Base-by-base conservation (phyloP, 2,329 filamentous ascomycete species). In the Microcyclospora tardicrescens region DNA sequence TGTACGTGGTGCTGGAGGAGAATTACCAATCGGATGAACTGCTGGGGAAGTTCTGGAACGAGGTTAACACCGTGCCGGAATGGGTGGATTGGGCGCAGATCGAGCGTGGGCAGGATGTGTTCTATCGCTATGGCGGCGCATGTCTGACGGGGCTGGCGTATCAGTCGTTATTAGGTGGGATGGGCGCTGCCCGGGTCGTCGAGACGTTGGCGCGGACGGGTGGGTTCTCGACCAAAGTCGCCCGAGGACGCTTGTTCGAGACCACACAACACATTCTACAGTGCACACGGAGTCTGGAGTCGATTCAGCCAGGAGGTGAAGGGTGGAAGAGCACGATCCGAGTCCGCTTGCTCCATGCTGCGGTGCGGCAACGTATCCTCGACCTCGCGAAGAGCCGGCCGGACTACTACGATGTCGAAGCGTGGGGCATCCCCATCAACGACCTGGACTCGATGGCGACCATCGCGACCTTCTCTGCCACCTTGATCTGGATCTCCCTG, bases 61-160 rank as follows among this genome's bases (percentile, higher is more conserved):
- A 85, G 52, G 66, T 81, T 40, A 79, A 75, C 41, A 76, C 70
- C 0, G 60, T 84, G 3, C 83, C 82, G 0, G 65, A 72, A 1
- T 87, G 81, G 81, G 82, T 87, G 2, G 75, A 86, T 54, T 87
- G 81, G 81, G 71, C 71, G 2, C 80, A 85, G 53, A 79, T 89
- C 40, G 66, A 70, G 42, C 68, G 82, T 51, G 83, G 82, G 0
- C 82, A 89, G 55, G 73, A 81, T 48, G 73, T 85, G 0, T 84
- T 86, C 52, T 86, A 84, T 57, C 73, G 82, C 28, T 87, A 86
- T 57, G 80, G 75, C 13, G 76, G 75, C 0, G 73, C 79, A 1
- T 72, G 72, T 15, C 59, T 85, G 14, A 80, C 77, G 6, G 75
- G 61, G 33, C 68, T 79, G 34, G 72, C 75, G 8, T 81, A 77